Evolutionary conservation across 257 asterid species (phyloP).

Genomic region (Solanum rostratum): DNA sequence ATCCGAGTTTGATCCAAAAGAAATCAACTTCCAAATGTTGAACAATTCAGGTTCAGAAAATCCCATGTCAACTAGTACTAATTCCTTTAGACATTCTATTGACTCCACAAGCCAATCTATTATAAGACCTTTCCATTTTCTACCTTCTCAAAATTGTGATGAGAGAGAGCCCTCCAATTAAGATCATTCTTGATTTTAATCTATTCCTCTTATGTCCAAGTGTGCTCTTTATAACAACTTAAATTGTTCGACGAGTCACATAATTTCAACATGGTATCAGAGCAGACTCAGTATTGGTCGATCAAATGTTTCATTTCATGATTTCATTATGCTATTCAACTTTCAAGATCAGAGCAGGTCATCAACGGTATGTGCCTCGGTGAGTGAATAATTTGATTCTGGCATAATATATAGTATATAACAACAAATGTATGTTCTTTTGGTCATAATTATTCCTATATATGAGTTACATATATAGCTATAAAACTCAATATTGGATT

Average conservation of each 20-base stretch:
- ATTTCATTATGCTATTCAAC: background rate
- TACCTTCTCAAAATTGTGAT: conserved; percentile 30
- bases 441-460: background rate
- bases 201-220: background rate
- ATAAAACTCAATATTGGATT: background rate
- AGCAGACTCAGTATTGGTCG: background rate
- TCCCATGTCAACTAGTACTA: conserved; percentile 7
- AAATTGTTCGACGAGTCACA: background rate
- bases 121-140: conserved; percentile 43
- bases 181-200: background rate
- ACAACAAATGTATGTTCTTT: background rate
- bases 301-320: background rate
- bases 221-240: background rate
- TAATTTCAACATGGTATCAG: background rate
- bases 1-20: conserved; percentile 21
- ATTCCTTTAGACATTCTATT: conserved; percentile 7
- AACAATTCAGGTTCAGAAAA: conserved; percentile 9
- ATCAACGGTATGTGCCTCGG: background rate
- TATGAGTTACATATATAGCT: background rate
- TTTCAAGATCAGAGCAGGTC: background rate
- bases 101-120: conserved; percentile 9
- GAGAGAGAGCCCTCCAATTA: conserved; percentile 13
- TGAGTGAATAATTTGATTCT: background rate
- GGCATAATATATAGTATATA: background rate
- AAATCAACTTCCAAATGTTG: conserved; percentile 29